Base-by-base conservation (phyloP, 225 moss, liverwort and hornwort species). In the Lunularia cruciata region DNA sequence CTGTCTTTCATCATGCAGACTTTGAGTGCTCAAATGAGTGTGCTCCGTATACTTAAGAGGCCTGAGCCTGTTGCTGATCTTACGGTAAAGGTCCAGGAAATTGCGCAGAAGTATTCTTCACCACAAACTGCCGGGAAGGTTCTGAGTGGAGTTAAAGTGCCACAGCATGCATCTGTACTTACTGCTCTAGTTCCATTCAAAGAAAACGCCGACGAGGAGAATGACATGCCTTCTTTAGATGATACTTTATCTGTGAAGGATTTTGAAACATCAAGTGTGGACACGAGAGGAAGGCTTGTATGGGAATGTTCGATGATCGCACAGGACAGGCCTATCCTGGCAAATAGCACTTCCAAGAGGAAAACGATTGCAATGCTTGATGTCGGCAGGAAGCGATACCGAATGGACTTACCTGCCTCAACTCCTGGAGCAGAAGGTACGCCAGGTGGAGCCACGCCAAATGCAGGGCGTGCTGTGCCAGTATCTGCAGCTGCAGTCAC, bases 291-390 rank as follows among this genome's bases (percentile, higher is more conserved):
- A 46, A 83, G 79, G 40, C 70, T 93, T 67, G 82, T 84, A 38
- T 98, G 98, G 98, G 98, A 98, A 67, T 98, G 91, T 70, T 85
- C 93, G 42, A 73, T 68, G 34, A 51, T 79, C 28, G 61, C 70
- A 67, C 85, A 86, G 67, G 98, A 91, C 57, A 80, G 83, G 66
- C 78, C 86, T 46, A 73, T 79, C 37, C 68, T 86, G 83, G 77
- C 83, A 20, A 71, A 75, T 70, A 89, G 70, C 74, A 70, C 86
- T 62, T 81, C 79, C 3, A 98, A 93, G 76, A 86, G 92, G 65
- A 89, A 90, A 75, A 62, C 86, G 46, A 78, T 89, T 69, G 76
- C 89, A 63, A 86, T 78, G 48, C 68, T 98, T 73, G 93, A 93
- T 70, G 84, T 86, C 35, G 86, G 86, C 67, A 91, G 84, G 73